Conservation (phyloP, 208 protist genomes). For the Tritrichomonas foetus region DNA sequence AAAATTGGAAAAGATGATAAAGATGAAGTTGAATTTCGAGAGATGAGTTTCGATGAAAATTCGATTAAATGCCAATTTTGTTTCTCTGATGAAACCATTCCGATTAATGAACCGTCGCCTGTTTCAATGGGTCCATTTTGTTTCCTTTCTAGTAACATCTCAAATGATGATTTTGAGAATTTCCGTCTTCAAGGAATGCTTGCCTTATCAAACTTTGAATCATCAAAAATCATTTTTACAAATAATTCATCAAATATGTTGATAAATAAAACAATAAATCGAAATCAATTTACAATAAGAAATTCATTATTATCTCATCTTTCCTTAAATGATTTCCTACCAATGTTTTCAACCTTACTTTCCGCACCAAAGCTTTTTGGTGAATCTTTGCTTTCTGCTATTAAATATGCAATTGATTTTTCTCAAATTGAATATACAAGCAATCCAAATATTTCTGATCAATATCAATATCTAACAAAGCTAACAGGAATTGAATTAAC, state of each 20-base stretch:
- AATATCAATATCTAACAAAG: too few species aligned
- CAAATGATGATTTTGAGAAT: background rate
- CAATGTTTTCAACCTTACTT: too few species aligned
- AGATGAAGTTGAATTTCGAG: background rate
- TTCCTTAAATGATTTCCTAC: background rate
- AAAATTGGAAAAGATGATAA: background rate
- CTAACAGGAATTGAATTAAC: too few species aligned
- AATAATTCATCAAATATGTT: background rate
- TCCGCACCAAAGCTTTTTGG: too few species aligned
- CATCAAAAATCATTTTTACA: background rate
- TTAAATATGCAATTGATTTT: too few species aligned
- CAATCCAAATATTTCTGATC: too few species aligned
- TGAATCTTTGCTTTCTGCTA: too few species aligned
- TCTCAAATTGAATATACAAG: too few species aligned
- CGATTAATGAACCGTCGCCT: background rate
- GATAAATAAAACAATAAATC: background rate
- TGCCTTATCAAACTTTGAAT: background rate
- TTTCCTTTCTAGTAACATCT: background rate
- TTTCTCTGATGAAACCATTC: background rate
- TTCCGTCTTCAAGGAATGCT: background rate
- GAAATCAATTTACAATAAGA: background rate
- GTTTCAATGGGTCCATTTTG: background rate
- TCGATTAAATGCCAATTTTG: too few species aligned
- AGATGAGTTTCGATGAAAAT: background rate
- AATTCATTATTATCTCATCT: background rate